Evolutionary conservation across 2,329 filamentous ascomycete genomes (phyloP), one percentile per base, ranked within the genome.

Genomic region (Huntiella abstrusa): DNA sequence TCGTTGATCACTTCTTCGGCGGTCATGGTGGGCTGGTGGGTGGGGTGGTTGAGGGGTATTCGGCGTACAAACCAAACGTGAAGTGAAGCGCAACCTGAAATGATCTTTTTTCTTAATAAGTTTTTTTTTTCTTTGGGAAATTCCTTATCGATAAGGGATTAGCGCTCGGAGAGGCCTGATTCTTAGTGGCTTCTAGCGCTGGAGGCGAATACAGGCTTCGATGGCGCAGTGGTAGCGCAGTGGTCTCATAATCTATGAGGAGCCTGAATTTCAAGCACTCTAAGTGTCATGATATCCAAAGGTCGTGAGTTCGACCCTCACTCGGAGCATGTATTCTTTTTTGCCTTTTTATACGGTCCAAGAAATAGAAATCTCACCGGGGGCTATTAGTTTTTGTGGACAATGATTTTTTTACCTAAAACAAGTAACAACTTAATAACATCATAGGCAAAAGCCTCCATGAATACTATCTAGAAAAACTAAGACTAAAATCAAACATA

Each of bases 301-400:
- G 50, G 47, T 51, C 47, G 44, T 49, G 50, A 51, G 50, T 51
- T 51, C 50, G 50, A 51, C 44, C 47, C 50, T 49, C 50, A 51
- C 47, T 47, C 43, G 47, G 47, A 49, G 48, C 50, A 51, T 47
- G 12, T 17, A 1, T 43, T 16, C 6, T 34, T 41, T 43, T 22
- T 33, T 11, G 4, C 12, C 16, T 4, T 43, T 16, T 34, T 43
- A 5, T n/a, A 2, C 2, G 1, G 22, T 3, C 6, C n/a, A n/a
- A n/a, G n/a, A n/a, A n/a, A 8, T 0, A 10, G 6, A 8, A 10
- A 3, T 28, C 22, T 28, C 8, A 7, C 22, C 7, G 22, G 22
- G 22, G 22, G 6, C 22, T 10, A 28, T 5, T 10, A 3, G 2
- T 28, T 28, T 1, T 28, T 8, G 8, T 28, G 22, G 3, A 7